Percentiles rank a stretch among this genome's conserved stretches.
These are phyloP conservation scores for Komagataella kurtzmanii DNA, from an alignment of 805 yeast species.

Conservation along the genomic window DNA sequence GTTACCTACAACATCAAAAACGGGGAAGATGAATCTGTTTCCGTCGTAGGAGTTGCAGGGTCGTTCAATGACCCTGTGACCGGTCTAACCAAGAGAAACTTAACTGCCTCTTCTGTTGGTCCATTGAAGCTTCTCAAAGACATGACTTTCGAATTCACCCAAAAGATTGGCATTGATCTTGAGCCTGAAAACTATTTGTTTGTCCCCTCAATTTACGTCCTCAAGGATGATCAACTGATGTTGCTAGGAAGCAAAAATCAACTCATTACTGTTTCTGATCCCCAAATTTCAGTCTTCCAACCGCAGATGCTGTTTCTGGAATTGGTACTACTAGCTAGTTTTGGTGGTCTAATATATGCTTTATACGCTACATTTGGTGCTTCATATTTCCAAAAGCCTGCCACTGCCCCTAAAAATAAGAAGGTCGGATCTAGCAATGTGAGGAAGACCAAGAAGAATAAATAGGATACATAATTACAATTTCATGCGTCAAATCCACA, in stretches of 20 bases:
- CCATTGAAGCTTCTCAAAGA: constrained; percentile 42
- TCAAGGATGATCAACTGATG: constrained; percentile 34
- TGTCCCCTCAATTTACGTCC: constrained; percentile 45
- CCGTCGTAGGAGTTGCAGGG: constrained; percentile 61
- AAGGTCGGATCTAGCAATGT: constrained; percentile 2
- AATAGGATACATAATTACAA: constrained; percentile 5
- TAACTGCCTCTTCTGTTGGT: constrained; percentile 53
- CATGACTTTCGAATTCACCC: constrained; percentile 34
- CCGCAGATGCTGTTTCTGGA: constrained; percentile 61
- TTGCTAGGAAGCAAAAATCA: constrained; percentile 45
- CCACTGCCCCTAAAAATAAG: constrained; percentile 14
- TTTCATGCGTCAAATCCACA: constrained; percentile 28
- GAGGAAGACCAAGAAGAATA: constrained; percentile 19
- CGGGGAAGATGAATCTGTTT: constrained; percentile 33
- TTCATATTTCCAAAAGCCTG: constrained; percentile 25
- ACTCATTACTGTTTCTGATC: constrained; percentile 45
- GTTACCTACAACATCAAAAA: constrained; percentile 40
- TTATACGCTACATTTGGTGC: constrained; percentile 29
- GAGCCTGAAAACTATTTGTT: constrained; percentile 43
- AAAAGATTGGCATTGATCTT: constrained; percentile 45
- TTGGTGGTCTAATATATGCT: constrained; percentile 37
- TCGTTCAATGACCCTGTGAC: constrained; percentile 39
- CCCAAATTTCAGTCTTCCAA: constrained; percentile 54
- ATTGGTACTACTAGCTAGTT: constrained; percentile 31
- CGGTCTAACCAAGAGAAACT: constrained; percentile 39